A percentile compares a stretch with the other conserved stretches of the same genome.
Conservation (phyloP, 2,329 filamentous ascomycete genomes). For the Colletotrichum tropicale region DNA sequence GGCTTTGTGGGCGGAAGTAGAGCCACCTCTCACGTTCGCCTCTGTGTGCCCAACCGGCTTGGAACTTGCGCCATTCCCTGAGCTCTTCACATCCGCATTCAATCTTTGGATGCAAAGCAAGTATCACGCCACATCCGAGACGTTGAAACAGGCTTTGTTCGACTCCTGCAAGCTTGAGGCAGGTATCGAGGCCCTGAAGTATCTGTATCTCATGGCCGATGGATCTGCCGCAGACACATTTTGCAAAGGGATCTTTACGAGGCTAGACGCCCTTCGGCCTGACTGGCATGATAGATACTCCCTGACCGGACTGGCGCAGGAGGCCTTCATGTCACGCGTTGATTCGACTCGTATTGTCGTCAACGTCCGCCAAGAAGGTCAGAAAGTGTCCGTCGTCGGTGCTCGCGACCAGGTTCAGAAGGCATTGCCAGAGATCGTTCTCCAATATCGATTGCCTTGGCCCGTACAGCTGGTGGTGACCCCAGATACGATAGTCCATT, state of each 20-base stretch:
- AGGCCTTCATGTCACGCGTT: slow-evolving; percentile 66
- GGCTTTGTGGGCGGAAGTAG: slow-evolving; percentile 35
- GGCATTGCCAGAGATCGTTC: slow-evolving; percentile 64
- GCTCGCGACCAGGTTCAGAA: slow-evolving; percentile 37
- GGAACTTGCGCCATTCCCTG: slow-evolving; percentile 70
- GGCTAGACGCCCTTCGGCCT: slow-evolving; percentile 65
- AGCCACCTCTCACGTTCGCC: slow-evolving; percentile 60
- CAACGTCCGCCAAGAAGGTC: slow-evolving; percentile 46
- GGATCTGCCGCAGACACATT: slow-evolving; percentile 71
- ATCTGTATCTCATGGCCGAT: slow-evolving; percentile 79
- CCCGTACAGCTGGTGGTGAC: slow-evolving; percentile 75
- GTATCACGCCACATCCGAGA: slow-evolving; percentile 70
- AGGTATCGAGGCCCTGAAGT: slow-evolving; percentile 69
- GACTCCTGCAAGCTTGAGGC: slow-evolving; percentile 69
- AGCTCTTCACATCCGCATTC: slow-evolving; percentile 75
- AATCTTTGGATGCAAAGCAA: slow-evolving; percentile 78
- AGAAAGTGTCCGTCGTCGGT: slow-evolving; percentile 45
- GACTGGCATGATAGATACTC: slow-evolving; percentile 83
- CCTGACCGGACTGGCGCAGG: slow-evolving; percentile 78
- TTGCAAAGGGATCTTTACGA: slow-evolving; percentile 73
- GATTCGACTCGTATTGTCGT: slow-evolving; percentile 69
- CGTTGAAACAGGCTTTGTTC: slow-evolving; percentile 71
- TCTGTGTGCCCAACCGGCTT: slow-evolving; percentile 54
- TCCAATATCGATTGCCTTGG: slow-evolving; percentile 73
- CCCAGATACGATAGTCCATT: slow-evolving; percentile 64